Evolutionary conservation across 2,329 filamentous ascomycete species (phyloP).

Genomic region (Pseudogymnoascus sp.): DNA sequence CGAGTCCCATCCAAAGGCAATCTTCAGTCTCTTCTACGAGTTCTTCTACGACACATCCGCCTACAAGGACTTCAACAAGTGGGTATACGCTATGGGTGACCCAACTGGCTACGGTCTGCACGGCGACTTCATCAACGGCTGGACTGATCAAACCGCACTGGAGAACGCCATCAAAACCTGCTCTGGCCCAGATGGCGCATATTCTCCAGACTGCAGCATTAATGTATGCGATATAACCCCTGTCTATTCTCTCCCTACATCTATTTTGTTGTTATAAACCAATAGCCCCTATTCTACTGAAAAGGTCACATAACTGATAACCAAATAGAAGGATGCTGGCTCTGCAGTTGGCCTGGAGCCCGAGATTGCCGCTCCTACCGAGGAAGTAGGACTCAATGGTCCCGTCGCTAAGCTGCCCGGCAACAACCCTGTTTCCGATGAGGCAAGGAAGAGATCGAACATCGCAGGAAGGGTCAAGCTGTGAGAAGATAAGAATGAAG

Average conservation of each 20-base stretch:
- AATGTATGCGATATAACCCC: background rate
- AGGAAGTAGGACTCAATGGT: conserved; percentile 14
- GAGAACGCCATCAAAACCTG: conserved; percentile 13
- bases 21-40: conserved; percentile 16
- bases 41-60: conserved; percentile 14
- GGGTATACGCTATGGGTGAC: conserved; percentile 16
- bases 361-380: conserved; percentile 7
- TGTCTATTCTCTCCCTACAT: background rate
- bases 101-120: conserved; percentile 16
- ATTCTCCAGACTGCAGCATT: conserved; percentile 4
- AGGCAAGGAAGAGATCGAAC: background rate
- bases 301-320: background rate
- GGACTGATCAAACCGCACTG: conserved; percentile 12
- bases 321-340: background rate
- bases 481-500: background rate
- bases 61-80: conserved; percentile 12
- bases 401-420: conserved; percentile 13
- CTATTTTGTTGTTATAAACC: background rate
- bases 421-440: conserved; percentile 11
- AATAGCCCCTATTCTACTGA: background rate
- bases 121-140: conserved; percentile 18
- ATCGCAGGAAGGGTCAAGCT: background rate
- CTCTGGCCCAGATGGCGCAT: conserved; percentile 2
- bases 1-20: conserved; percentile 14
- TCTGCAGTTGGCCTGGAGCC: background rate